Conservation (phyloP, 1,284 basidiomycete species). For the Lignosus rhinocerotis region DNA sequence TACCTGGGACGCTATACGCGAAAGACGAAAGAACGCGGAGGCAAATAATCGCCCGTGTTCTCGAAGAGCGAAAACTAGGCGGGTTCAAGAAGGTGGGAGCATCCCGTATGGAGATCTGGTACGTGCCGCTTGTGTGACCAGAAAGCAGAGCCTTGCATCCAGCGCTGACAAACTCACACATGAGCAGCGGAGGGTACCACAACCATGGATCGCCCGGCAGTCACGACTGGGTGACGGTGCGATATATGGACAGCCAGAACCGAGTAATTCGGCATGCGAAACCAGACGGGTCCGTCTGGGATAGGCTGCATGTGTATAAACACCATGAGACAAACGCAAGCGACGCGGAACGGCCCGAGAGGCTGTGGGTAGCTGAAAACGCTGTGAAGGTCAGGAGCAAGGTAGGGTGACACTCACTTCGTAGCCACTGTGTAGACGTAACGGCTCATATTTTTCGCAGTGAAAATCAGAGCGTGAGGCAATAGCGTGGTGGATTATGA, state of each 20-base stretch:
- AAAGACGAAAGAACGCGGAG: background rate
- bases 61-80: background rate
- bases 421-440: background rate
- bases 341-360: background rate
- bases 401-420: background rate
- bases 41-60: background rate
- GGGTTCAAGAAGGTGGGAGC: background rate
- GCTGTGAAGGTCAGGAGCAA: background rate
- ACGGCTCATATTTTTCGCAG: background rate
- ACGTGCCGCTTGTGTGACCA: background rate
- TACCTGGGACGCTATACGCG: background rate
- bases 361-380: background rate
- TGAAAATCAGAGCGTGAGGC: background rate
- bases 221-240: constrained; percentile 1
- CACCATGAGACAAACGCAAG: background rate
- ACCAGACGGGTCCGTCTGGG: background rate
- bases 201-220: background rate
- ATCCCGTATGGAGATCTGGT: background rate
- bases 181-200: constrained; percentile 1
- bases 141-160: background rate
- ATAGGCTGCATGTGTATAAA: constrained; percentile 1
- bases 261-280: background rate
- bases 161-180: background rate
- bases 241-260: background rate
- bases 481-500: background rate